Conservation (phyloP, 139 green algal genomes). For the Coccomyxa sp. region DNA sequence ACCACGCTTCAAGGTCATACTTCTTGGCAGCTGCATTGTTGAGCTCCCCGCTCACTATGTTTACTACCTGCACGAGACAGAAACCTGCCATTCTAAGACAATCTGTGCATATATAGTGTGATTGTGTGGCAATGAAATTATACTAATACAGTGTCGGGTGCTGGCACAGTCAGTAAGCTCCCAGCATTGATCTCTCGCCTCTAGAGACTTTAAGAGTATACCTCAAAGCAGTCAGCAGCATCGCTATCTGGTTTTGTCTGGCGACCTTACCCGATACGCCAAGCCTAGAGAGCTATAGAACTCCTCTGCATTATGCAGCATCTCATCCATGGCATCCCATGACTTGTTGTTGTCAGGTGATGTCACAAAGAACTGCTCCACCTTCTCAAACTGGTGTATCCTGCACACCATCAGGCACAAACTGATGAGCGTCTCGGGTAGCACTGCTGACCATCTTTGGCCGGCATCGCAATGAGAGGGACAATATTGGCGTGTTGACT, state of each 20-base stretch:
- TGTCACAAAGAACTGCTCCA: slow-evolving; percentile 97
- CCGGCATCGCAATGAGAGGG: no score
- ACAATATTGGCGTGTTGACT: no score
- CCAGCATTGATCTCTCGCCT: background rate
- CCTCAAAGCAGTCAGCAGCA: no score
- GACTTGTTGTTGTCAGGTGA: slow-evolving; percentile 73
- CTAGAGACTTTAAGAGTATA: no score
- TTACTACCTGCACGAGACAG: slow-evolving; percentile 68
- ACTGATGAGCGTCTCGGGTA: no score
- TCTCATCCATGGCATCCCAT: slow-evolving; percentile 95
- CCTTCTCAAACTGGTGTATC: slow-evolving; percentile 98
- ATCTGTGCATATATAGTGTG: no score
- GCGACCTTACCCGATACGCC: slow-evolving; percentile 78
- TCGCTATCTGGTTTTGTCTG: no score
- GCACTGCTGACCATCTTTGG: no score
- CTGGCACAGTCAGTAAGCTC: background rate
- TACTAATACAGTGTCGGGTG: background rate
- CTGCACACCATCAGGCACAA: slow-evolving; percentile 15
- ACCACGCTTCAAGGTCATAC: slow-evolving; percentile 99
- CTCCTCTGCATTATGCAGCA: slow-evolving; percentile 90
- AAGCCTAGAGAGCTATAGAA: slow-evolving; percentile 72
- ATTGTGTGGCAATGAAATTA: background rate
- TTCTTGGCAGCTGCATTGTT: slow-evolving; percentile 99
- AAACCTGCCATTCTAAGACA: no score
- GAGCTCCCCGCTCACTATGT: slow-evolving; percentile 96